Evolutionary conservation across 2,329 filamentous ascomycete species (phyloP).

Genomic region (Alternaria burnsii): DNA sequence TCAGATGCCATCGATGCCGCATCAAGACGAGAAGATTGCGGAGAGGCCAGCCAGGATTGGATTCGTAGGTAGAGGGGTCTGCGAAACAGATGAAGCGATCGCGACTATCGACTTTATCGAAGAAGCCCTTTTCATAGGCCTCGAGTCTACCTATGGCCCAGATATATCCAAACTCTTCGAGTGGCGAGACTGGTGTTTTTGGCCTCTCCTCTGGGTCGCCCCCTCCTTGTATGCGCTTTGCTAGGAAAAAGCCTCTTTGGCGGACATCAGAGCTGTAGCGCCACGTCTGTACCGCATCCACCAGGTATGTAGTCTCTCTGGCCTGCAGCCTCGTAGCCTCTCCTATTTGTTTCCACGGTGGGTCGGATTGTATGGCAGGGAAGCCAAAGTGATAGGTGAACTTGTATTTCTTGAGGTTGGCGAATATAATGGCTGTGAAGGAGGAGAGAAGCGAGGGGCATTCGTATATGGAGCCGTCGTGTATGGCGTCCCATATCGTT

Average conservation of each 20-base stretch:
- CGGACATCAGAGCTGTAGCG: slow-evolving; percentile 80
- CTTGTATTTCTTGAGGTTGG: slow-evolving; percentile 95
- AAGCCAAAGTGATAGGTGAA: slow-evolving; percentile 99
- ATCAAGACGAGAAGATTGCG: slow-evolving; percentile 88
- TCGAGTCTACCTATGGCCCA: slow-evolving; percentile 83
- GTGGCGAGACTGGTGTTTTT: slow-evolving; percentile 61
- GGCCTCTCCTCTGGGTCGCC: slow-evolving; percentile 39
- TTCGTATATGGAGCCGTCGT: slow-evolving; percentile 95
- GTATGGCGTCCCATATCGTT: slow-evolving; percentile 97
- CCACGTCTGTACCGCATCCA: slow-evolving; percentile 88
- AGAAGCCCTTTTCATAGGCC: slow-evolving; percentile 87
- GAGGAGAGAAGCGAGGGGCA: slow-evolving; percentile 90
- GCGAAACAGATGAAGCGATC: slow-evolving; percentile 88
- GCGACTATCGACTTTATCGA: slow-evolving; percentile 72
- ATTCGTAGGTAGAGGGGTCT: slow-evolving; percentile 88
- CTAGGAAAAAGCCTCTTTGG: slow-evolving; percentile 96
- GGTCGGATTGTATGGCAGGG: slow-evolving; percentile 88
- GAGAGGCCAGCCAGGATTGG: slow-evolving; percentile 91
- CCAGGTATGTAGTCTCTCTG: slow-evolving; percentile 78
- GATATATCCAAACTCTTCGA: slow-evolving; percentile 68
- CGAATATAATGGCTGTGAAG: slow-evolving; percentile 89
- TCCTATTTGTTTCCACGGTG: slow-evolving; percentile 71
- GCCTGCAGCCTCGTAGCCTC: slow-evolving; percentile 61
- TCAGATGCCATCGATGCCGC: slow-evolving; percentile 79
- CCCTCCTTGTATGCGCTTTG: slow-evolving; percentile 70